Evolutionary conservation across 2,329 filamentous ascomycete genomes (phyloP).

Genomic region (Magnaporthales sp.): DNA sequence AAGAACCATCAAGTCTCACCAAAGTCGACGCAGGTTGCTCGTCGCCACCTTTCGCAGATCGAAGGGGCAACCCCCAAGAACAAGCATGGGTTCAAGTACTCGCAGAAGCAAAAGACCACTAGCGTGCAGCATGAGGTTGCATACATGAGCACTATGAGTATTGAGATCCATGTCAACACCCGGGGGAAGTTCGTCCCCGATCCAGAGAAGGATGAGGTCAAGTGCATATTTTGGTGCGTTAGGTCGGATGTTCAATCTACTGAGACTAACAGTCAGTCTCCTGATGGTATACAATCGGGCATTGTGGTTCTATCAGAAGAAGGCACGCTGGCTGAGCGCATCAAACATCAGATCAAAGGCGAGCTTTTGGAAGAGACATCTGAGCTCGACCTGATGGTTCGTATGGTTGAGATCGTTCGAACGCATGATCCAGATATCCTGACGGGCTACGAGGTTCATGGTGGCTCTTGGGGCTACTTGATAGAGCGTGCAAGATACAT

Average conservation of each 20-base stretch:
- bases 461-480: constrained; percentile 88
- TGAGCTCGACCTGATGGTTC: constrained; percentile 77
- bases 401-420: constrained; percentile 81
- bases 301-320: constrained; percentile 64
- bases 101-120: constrained; percentile 64
- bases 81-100: constrained; percentile 77
- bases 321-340: constrained; percentile 46
- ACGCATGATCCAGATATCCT: constrained; percentile 82
- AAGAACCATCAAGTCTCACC: constrained; percentile 8
- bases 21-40: constrained; percentile 9
- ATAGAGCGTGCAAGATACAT: constrained; percentile 81
- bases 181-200: constrained; percentile 75
- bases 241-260: constrained; percentile 61
- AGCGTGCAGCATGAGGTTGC: constrained; percentile 77
- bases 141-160: constrained; percentile 94
- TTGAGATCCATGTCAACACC: constrained; percentile 88
- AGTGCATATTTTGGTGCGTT: constrained; percentile 84
- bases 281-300: constrained; percentile 48
- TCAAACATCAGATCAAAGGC: constrained; percentile 47
- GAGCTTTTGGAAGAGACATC: constrained; percentile 67
- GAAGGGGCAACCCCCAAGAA: constrained; percentile 80
- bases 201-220: constrained; percentile 81
- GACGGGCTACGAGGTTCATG: constrained; percentile 91
- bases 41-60: constrained; percentile 64
- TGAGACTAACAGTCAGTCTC: constrained; percentile 32